Conservation (phyloP, 768 basidiomycete genomes). For the Auricularia heimuer region DNA sequence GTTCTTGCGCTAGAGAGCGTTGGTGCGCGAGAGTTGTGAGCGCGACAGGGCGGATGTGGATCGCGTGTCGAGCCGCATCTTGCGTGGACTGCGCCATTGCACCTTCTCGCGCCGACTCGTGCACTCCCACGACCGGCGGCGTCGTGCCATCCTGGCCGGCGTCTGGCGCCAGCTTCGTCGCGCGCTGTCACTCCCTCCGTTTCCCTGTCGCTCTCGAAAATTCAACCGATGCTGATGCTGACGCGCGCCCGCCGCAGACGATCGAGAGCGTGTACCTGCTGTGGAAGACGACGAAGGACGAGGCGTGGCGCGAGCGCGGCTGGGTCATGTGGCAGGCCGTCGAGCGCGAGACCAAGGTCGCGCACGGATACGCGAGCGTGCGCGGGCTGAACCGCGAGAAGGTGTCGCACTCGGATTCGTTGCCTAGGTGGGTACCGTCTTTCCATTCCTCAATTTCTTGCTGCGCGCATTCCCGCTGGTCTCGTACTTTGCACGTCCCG, state of each 20-base stretch:
- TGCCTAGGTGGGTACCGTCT: slow-evolving; percentile 8
- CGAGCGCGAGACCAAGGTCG: slow-evolving; percentile 10
- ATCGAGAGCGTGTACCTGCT: slow-evolving; percentile 10
- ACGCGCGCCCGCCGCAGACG: slow-evolving; percentile 4
- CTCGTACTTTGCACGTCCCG: too few species aligned
- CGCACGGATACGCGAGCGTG: slow-evolving; percentile 14
- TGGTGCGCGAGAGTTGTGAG: too few species aligned
- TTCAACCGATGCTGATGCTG: neutral
- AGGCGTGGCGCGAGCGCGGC: slow-evolving; percentile 17
- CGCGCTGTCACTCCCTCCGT: neutral
- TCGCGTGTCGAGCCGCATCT: too few species aligned
- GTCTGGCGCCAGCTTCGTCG: neutral
- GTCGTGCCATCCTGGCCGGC: too few species aligned
- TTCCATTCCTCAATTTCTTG: neutral
- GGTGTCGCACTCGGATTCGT: slow-evolving; percentile 1
- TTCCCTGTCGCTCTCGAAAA: neutral
- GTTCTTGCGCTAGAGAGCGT: too few species aligned
- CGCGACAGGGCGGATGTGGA: too few species aligned
- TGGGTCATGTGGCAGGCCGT: slow-evolving; percentile 18
- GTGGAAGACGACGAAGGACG: slow-evolving; percentile 10
- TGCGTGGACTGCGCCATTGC: too few species aligned
- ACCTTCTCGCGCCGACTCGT: too few species aligned
- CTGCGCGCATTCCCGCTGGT: neutral
- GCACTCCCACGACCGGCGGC: too few species aligned
- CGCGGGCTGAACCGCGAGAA: neutral